These are phyloP conservation scores for Bauhinia variegata DNA, from an alignment of 306 rosid species.

Conservation along the genomic window DNA sequence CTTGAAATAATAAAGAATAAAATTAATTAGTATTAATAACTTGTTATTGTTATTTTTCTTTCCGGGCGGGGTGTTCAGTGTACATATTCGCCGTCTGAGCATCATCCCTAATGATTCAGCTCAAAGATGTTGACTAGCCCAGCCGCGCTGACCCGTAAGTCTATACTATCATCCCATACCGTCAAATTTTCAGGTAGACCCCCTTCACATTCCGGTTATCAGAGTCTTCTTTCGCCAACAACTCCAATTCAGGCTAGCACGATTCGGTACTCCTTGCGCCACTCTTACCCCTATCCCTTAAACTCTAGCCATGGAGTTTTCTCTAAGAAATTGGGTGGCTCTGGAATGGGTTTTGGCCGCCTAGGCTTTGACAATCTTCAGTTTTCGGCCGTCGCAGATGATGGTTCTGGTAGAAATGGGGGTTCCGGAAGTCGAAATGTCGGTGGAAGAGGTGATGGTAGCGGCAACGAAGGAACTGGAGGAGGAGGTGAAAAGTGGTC, in stretches of 20 bases:
- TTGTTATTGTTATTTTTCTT: too few species aligned
- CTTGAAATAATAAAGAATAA: too few species aligned
- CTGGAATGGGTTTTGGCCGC: constrained; percentile 23
- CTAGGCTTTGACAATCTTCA: constrained; percentile 39
- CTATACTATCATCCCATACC: constrained; percentile 37
- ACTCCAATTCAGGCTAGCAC: constrained; percentile 33
- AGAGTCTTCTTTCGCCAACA: constrained; percentile 23
- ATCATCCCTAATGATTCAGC: not conserved
- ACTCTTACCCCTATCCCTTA: constrained; percentile 15
- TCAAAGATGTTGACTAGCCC: constrained; percentile 43
- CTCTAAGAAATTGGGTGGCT: constrained; percentile 28
- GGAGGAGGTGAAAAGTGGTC: constrained; percentile 57
- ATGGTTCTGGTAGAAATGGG: constrained; percentile 53
- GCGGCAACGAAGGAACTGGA: constrained; percentile 27
- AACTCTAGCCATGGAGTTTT: constrained; percentile 19
- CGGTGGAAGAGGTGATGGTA: constrained; percentile 45
- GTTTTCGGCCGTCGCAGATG: constrained; percentile 52
- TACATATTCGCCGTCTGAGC: too few species aligned
- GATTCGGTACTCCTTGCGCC: constrained; percentile 31
- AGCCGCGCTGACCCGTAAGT: constrained; percentile 37
- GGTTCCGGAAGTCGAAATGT: constrained; percentile 49
- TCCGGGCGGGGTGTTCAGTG: too few species aligned
- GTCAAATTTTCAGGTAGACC: constrained; percentile 29
- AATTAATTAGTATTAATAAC: too few species aligned
- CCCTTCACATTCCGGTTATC: constrained; percentile 22